Evolutionary conservation across 495 filamentous ascomycete genomes (phyloP), one percentile per base, ranked within the genome.

Genomic region (Monascus purpureus): DNA sequence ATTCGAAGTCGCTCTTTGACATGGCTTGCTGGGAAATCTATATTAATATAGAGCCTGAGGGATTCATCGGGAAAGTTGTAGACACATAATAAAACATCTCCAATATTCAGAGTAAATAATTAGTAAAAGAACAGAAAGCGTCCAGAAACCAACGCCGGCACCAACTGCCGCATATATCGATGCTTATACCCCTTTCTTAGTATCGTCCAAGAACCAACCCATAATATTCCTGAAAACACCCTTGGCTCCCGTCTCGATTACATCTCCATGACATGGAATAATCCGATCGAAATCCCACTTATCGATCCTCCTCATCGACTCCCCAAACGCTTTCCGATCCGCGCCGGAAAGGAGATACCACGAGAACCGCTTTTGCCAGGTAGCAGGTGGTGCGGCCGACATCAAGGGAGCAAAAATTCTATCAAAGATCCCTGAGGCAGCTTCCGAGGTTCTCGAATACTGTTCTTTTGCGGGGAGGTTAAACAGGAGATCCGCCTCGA

Each of bases 181-280:
- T n/a, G 27, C 14, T 12, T 28, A 28, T 6, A 6, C 6, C 6
- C 29, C 35, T 31, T 49, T 49, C 43, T 65, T 68, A 42, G 64
- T 56, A 14, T 61, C 64, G 36, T 73, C 52, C 55, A 93, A 47
- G 56, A 87, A 80, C 87, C 86, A 95, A 41, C 70, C 75, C 60
- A 93, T 82, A 8, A 93, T 68, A 54, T 80, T 82, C 52, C 69
- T 57, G 38, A 85, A 97, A 19, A 90, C 59, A 6, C 61, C 73
- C 59, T 84, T 90, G 17, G 70, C 85, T 23, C 70, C 70, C 13
- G 57, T 73, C 52, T 86, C 78, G 38, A 95, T 76, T 17, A 81
- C 75, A 65, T 97, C 90, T 6, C 90, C 90, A 63, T 97, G 90
- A 50, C 87, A 95, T 1, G 86, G 84, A 46, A 96, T 74, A 38